Base-by-base conservation (phyloP, 768 basidiomycete species). In the Leccinum longicurvipes region DNA sequence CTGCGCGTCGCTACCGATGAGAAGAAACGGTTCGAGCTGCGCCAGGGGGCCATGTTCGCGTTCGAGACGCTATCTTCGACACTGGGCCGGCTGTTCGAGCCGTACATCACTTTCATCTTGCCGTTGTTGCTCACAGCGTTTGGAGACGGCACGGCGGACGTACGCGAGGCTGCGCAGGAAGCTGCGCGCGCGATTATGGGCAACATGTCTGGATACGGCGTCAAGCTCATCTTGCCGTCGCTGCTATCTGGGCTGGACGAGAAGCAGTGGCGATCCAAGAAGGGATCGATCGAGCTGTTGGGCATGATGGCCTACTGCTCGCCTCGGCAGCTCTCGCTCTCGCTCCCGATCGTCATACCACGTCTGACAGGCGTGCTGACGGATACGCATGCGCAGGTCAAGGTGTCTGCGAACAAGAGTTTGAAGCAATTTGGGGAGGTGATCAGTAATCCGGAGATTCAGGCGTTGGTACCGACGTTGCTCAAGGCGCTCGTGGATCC, bases 251-350 rank as follows among this genome's bases (percentile, higher is more conserved):
- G 94, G 23, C 75, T 98, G 50, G 95, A 98, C 62, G 97, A 98
- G 71, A 98, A 96, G 68, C 96, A 98, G 66, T 98, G 97, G 97
- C 81, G 97, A 14, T 92, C 93, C 1, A 98, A 98, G 76, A 91
- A 91, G 71, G 97, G 96, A 2, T 95, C 95, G 7, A 98, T 98
- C 58, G 97, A 99, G 69, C 74, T 98, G 6, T 76, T 99, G 56
- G 97, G 97, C 23, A 91, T 94, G 81, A 98, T 98, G 95, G 97
- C 97, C 1, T 98, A 96, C 72, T 96, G 95, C 69, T 93, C 97
- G 9, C 97, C 96, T 2, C 83, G 86, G 36, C 97, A 99, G 71
- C 82, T 98, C 15, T 97, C 97, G 0, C 77, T 93, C 19, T 98
- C 96, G 0, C 79, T 99, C 3, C 96, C 96, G 6, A 91, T 98